Evolutionary conservation across 768 basidiomycete species (phyloP).

Genomic region (Sarcodon sp.): DNA sequence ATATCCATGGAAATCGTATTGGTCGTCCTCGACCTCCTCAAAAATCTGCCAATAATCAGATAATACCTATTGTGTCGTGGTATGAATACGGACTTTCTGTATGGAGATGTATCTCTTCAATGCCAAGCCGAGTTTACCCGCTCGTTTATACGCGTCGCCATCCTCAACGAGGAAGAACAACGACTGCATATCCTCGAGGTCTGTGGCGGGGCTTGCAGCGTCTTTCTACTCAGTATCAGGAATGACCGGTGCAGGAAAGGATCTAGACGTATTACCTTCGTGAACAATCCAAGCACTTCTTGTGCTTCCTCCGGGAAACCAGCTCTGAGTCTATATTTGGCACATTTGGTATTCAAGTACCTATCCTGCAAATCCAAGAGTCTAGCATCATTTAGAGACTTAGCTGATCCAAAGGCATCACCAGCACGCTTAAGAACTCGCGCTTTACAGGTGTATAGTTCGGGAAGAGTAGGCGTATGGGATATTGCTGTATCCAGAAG

Average conservation of each 20-base stretch:
- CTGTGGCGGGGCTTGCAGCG: conserved; percentile 53
- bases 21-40: conserved; percentile 83
- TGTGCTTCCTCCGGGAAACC: conserved; percentile 71
- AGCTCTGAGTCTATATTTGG: conserved; percentile 80
- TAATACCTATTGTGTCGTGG: neutral
- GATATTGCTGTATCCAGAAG: conserved; percentile 51
- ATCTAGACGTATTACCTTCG: conserved; percentile 46
- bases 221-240: conserved; percentile 53
- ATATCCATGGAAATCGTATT: conserved; percentile 97
- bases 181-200: conserved; percentile 95
- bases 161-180: conserved; percentile 77
- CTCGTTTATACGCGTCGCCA: conserved; percentile 54
- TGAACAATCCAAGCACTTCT: conserved; percentile 72
- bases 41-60: conserved; percentile 39
- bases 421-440: conserved; percentile 81
- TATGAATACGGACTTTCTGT: conserved; percentile 38
- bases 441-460: conserved; percentile 72
- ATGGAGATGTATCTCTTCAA: conserved; percentile 76
- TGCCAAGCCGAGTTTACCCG: conserved; percentile 60
- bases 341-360: conserved; percentile 88
- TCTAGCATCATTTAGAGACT: conserved; percentile 69
- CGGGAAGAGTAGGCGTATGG: conserved; percentile 92
- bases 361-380: conserved; percentile 87
- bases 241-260: neutral
- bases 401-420: conserved; percentile 64